Percentiles rank a stretch among this genome's conserved stretches.
Conservation (phyloP, 75 land plant species). For the Adiantum capillusveneris region DNA sequence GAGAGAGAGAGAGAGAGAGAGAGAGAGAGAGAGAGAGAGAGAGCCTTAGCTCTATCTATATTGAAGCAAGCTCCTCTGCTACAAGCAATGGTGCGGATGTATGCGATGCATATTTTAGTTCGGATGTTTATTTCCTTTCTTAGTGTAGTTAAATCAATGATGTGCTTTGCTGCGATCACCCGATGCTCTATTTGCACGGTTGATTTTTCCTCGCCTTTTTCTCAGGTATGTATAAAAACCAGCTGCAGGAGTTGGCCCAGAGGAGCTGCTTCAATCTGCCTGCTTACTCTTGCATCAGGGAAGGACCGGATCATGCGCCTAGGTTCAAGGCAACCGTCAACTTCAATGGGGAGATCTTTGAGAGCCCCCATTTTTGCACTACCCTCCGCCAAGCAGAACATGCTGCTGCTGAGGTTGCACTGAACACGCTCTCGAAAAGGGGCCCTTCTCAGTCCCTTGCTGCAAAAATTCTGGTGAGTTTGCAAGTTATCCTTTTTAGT, state of each 20-base stretch:
- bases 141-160: too few relatives aligned
- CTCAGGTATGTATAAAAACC: conserved; percentile 69
- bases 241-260: conserved; percentile 82
- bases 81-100: too few relatives aligned
- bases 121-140: too few relatives aligned
- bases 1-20: not conserved
- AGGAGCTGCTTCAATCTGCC: conserved; percentile 87
- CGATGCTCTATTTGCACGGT: not conserved
- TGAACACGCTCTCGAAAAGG: conserved; percentile 48
- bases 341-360: conserved; percentile 69
- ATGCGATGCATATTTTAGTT: too few relatives aligned
- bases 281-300: conserved; percentile 63
- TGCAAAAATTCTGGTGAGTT: conserved; percentile 58
- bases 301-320: conserved; percentile 82
- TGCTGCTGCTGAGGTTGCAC: conserved; percentile 68
- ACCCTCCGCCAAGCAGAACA: conserved; percentile 76
- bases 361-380: conserved; percentile 64
- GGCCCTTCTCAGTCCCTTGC: conserved; percentile 67
- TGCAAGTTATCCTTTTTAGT: not conserved
- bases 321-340: conserved; percentile 70
- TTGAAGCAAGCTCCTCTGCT: too few relatives aligned
- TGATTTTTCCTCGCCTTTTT: not conserved
- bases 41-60: not conserved
- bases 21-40: not conserved
- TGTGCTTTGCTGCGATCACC: not conserved